Evolutionary conservation across 2,329 filamentous ascomycete species (phyloP).

Genomic region (Macrophomina tecta): DNA sequence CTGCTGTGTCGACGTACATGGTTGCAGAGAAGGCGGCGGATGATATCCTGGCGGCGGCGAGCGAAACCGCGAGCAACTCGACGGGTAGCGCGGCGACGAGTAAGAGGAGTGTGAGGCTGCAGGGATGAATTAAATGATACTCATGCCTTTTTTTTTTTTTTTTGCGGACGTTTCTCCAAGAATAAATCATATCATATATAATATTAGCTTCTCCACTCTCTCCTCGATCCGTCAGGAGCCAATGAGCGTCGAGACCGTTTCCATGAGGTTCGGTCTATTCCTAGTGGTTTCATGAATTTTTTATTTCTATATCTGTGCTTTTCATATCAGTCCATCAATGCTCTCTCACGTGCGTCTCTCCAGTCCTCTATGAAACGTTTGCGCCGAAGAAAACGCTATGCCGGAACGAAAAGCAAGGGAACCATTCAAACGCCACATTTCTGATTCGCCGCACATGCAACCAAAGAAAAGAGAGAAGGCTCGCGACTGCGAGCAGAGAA

Average conservation of each 20-base stretch:
- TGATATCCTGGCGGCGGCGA: slow-evolving; percentile 33
- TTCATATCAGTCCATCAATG: not conserved
- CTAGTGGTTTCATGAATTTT: not conserved
- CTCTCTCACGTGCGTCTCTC: not conserved
- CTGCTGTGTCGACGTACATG: slow-evolving; percentile 60
- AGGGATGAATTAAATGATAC: not conserved
- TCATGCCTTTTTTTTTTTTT: too few relatives aligned
- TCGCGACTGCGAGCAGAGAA: not conserved
- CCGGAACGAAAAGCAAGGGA: not conserved
- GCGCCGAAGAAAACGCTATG: not conserved
- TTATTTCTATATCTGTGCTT: not conserved
- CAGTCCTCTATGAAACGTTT: not conserved
- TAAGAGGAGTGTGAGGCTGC: not conserved
- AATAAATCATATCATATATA: too few relatives aligned
- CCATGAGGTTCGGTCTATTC: not conserved
- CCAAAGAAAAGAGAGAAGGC: not conserved
- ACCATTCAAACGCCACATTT: not conserved
- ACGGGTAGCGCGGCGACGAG: not conserved
- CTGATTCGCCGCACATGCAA: not conserved
- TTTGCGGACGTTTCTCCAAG: too few relatives aligned
- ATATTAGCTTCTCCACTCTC: too few relatives aligned
- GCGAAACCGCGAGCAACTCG: not conserved
- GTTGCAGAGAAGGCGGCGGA: slow-evolving; percentile 67
- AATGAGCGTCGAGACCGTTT: too few relatives aligned
- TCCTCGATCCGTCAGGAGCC: too few relatives aligned